Evolutionary conservation across 352 stramenopile genomes (phyloP).

Genomic region (Globisporangium rhizosaccharum): DNA sequence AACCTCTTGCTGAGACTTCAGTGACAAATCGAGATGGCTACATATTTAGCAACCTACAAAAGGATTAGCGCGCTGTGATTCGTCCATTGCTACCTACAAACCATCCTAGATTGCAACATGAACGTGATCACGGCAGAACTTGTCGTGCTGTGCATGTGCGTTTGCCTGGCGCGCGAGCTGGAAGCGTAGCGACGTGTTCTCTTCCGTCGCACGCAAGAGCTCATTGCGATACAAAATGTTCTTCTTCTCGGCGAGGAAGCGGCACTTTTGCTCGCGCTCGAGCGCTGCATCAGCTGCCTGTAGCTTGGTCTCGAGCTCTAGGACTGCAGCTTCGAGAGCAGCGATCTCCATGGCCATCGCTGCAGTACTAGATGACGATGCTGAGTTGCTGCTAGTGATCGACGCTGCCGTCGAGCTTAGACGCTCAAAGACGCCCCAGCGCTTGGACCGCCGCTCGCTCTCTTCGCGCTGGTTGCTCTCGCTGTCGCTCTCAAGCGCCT

Average conservation of each 20-base stretch:
- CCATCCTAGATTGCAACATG: constrained; percentile 21
- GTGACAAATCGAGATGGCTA: too few relatives aligned
- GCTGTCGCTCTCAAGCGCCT: constrained; percentile 3
- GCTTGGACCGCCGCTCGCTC: constrained; percentile 17
- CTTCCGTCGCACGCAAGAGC: constrained; percentile 43
- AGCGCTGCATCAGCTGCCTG: constrained; percentile 31
- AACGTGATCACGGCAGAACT: constrained; percentile 19
- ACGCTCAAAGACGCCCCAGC: constrained; percentile 37
- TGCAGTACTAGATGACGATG: background rate
- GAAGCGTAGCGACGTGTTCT: constrained; percentile 46
- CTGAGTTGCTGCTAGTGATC: constrained; percentile 1
- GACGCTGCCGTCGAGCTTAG: constrained; percentile 23
- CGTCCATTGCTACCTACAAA: too few relatives aligned
- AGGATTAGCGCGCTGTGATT: too few relatives aligned
- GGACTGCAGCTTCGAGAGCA: constrained; percentile 12
- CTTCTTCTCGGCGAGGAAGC: constrained; percentile 64
- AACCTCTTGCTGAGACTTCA: too few relatives aligned
- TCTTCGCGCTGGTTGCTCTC: constrained; percentile 8
- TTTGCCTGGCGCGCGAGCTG: constrained; percentile 16
- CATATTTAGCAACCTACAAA: too few relatives aligned
- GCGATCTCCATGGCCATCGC: background rate
- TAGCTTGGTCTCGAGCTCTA: constrained; percentile 27
- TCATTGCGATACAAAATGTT: constrained; percentile 76
- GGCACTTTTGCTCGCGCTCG: constrained; percentile 63
- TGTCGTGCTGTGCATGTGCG: constrained; percentile 16